Percentiles rank a stretch among this genome's conserved stretches.
Conservation (phyloP, 176 grass and related monocot genomes). For the Poa annua region DNA sequence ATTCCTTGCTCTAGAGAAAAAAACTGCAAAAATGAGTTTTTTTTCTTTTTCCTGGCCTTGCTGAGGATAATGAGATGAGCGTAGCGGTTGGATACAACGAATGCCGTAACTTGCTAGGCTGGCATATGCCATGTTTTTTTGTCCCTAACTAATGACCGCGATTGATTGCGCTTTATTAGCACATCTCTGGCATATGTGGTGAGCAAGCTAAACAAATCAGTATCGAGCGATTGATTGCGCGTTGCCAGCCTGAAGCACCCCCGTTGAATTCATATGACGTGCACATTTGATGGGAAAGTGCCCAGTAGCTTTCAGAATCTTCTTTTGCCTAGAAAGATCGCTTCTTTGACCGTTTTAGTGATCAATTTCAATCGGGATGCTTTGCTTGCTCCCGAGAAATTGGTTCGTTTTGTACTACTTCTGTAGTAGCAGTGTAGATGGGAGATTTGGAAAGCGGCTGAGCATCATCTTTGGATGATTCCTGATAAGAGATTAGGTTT, state of each 20-base stretch:
- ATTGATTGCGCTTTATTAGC: slow-evolving; percentile 12
- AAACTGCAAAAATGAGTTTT: background rate
- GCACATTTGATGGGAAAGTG: background rate
- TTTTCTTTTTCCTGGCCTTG: background rate
- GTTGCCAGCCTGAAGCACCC: background rate
- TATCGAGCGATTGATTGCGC: slow-evolving; percentile 21
- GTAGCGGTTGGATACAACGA: background rate
- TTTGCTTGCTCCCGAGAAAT: slow-evolving; percentile 4
- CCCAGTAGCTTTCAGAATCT: slow-evolving; percentile 20
- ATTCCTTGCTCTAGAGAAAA: slow-evolving; percentile 1
- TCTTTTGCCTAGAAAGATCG: background rate
- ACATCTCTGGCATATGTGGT: no score
- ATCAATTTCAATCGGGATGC: background rate
- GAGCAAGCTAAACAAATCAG: no score
- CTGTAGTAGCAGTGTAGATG: no score
- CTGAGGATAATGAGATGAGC: slow-evolving; percentile 35
- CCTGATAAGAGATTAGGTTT: background rate
- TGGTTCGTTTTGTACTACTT: background rate
- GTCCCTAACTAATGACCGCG: slow-evolving; percentile 19
- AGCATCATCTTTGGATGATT: slow-evolving; percentile 6
- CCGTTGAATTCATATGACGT: background rate
- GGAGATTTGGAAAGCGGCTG: background rate
- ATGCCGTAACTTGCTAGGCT: slow-evolving; percentile 41
- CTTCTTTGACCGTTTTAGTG: slow-evolving; percentile 29
- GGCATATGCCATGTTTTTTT: slow-evolving; percentile 23